These are phyloP conservation scores for Claviceps citrina DNA, from an alignment of 2,329 filamentous ascomycete genomes.

Conservation along the genomic window DNA sequence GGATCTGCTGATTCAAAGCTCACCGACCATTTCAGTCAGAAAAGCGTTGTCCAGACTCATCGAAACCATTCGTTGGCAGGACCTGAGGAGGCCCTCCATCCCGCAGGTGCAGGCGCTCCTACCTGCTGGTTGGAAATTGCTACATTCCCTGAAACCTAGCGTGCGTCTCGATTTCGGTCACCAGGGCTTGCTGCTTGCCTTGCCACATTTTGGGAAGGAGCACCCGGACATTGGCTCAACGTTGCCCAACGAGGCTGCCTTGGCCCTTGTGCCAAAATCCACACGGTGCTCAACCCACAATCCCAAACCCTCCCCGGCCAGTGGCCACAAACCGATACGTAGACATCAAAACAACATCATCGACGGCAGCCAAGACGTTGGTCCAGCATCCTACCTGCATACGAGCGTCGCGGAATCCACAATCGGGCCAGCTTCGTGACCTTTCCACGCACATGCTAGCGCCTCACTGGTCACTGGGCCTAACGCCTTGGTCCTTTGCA, in stretches of 20 bases:
- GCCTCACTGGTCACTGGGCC: not conserved
- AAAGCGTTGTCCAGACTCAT: too few species aligned
- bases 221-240: not conserved
- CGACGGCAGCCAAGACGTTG: slow-evolving; percentile 1
- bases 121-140: too few species aligned
- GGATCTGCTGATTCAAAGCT: too few species aligned
- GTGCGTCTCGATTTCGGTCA: too few species aligned
- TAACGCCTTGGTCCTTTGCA: too few species aligned
- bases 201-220: not conserved
- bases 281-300: not conserved
- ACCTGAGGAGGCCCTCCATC: too few species aligned
- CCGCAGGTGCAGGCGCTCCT: too few species aligned
- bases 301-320: not conserved
- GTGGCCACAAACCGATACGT: not conserved
- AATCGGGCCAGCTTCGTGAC: not conserved
- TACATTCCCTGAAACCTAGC: too few species aligned
- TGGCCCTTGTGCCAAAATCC: not conserved
- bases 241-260: too few species aligned
- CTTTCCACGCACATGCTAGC: slow-evolving; percentile 4
- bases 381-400: not conserved
- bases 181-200: too few species aligned
- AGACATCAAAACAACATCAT: not conserved
- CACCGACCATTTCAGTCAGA: too few species aligned
- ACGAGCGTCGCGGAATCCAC: not conserved
- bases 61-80: too few species aligned